These are phyloP conservation scores for Cinnamomum chago DNA, from an alignment of 164 flowering plant genomes.

Conservation along the genomic window DNA sequence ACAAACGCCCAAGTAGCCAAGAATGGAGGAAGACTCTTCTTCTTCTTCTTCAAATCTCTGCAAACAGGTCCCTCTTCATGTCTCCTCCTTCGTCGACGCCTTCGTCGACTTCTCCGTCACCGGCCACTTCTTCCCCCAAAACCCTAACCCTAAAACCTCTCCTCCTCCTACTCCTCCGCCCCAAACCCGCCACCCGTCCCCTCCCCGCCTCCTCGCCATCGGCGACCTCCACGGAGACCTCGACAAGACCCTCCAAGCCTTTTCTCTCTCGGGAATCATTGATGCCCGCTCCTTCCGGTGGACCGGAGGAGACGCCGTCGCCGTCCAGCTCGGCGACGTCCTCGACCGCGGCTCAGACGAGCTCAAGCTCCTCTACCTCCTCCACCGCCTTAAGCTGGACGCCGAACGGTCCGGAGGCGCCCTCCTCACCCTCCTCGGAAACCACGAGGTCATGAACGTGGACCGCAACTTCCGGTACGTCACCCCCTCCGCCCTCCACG, in stretches of 20 bases:
- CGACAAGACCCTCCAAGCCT: slow-evolving; percentile 55
- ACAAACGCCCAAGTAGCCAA: no score
- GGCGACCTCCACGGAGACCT: slow-evolving; percentile 97
- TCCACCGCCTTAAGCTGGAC: slow-evolving; percentile 69
- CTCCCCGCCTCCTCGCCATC: slow-evolving; percentile 71
- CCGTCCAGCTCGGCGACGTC: slow-evolving; percentile 90
- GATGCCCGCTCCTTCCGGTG: slow-evolving; percentile 44
- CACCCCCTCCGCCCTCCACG: slow-evolving; percentile 42
- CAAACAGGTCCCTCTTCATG: slow-evolving; percentile 30
- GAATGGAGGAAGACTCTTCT: background rate
- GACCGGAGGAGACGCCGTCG: slow-evolving; percentile 67
- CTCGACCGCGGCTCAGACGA: slow-evolving; percentile 93
- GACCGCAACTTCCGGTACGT: slow-evolving; percentile 76
- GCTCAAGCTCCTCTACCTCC: slow-evolving; percentile 64
- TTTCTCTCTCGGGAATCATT: slow-evolving; percentile 60
- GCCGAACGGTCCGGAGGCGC: slow-evolving; percentile 56
- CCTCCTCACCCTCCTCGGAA: slow-evolving; percentile 77
- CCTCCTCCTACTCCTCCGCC: slow-evolving; percentile 13
- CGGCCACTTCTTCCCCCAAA: slow-evolving; percentile 40
- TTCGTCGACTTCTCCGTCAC: slow-evolving; percentile 65
- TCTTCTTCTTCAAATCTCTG: slow-evolving; percentile 19
- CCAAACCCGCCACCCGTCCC: slow-evolving; percentile 48
- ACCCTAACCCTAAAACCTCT: background rate
- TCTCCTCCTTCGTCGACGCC: slow-evolving; percentile 63
- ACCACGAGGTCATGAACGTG: slow-evolving; percentile 92